These are phyloP conservation scores for Teunomyces lycoperdinae DNA, from an alignment of 805 yeast genomes.

Conservation along the genomic window DNA sequence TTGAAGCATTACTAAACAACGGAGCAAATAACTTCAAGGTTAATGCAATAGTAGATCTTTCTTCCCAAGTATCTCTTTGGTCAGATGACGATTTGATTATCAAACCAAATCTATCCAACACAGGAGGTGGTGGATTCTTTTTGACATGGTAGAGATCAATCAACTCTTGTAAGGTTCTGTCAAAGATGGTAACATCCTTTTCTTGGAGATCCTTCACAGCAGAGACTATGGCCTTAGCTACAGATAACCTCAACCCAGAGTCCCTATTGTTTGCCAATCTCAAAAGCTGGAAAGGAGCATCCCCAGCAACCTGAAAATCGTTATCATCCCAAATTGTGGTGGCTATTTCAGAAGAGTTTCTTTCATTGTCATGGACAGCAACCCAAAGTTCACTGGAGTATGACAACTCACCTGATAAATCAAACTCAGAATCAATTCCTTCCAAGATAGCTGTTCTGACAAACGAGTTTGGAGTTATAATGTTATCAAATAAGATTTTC, in stretches of 20 bases:
- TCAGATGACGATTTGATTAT: constrained; percentile 58
- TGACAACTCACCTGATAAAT: constrained; percentile 45
- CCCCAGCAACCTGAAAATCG: constrained; percentile 44
- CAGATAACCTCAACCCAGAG: constrained; percentile 67
- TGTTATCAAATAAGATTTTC: constrained; percentile 50
- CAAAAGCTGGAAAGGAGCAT: constrained; percentile 48
- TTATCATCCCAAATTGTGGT: constrained; percentile 84
- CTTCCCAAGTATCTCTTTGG: constrained; percentile 79
- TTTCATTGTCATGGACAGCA: constrained; percentile 70
- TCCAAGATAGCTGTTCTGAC: constrained; percentile 81
- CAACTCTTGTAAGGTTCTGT: constrained; percentile 40
- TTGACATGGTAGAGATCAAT: constrained; percentile 56
- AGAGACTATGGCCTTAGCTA: constrained; percentile 68
- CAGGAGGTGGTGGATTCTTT: constrained; percentile 73
- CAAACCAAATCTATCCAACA: constrained; percentile 77
- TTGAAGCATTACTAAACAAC: constrained; percentile 38
- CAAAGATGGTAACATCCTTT: constrained; percentile 21
- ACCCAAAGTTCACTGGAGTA: constrained; percentile 75
- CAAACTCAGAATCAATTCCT: constrained; percentile 80
- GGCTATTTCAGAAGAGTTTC: constrained; percentile 61
- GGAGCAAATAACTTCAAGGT: constrained; percentile 58
- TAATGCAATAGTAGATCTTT: constrained; percentile 77
- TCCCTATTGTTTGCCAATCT: constrained; percentile 52
- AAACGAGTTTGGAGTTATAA: constrained; percentile 61
- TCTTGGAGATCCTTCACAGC: constrained; percentile 40